Evolutionary conservation across 306 rosid genomes (phyloP), one percentile per base, ranked within the genome.

Genomic region (Nissolia schottii): DNA sequence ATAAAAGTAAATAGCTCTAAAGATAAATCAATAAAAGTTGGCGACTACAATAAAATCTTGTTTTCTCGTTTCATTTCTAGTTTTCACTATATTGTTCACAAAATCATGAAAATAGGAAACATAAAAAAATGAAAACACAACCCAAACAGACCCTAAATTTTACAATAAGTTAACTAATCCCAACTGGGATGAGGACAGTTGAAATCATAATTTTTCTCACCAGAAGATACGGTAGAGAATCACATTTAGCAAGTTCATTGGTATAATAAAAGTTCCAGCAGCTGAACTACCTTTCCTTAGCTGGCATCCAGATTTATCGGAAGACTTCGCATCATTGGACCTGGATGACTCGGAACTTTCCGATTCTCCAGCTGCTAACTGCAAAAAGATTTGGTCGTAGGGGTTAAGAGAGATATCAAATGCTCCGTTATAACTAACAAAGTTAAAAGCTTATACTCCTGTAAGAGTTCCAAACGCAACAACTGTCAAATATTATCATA

Each of bases 201-300:
- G 34, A 54, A 6, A 64, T 55, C 55, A 22, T 59, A 49, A 29
- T 62, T 75, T 50, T 24, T 4, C 35, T 34, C 18, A 13, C 16
- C 28, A n/a, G 32, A 20, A 60, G 66, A 66, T 49, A 66, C 13
- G 22, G 64, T 31, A 50, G 13, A 55, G 54, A 55, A 49, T 48
- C 80, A 77, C 45, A 64, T 56, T 16, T 3, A 19, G 38, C 63
- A 81, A 64, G 46, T 32, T 64, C 54, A 55, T 63, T 6, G 65
- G 75, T 48, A 59, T 6, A 28, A 70, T 19, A 64, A 34, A 55
- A 55, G 12, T 55, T 58, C 27, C 59, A 55, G 64, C 65, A 51
- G 48, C 24, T 34, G 13, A 77, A 77, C 64, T 68, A 91, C 98
- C 98, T 94, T 87, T 94, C 80, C 81, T 91, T 59, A 94, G 65